phyloP scores from a whole-genome alignment of 2,329 filamentous ascomycete genomes.

The Stagonosporopsis vannaccii region DNA sequence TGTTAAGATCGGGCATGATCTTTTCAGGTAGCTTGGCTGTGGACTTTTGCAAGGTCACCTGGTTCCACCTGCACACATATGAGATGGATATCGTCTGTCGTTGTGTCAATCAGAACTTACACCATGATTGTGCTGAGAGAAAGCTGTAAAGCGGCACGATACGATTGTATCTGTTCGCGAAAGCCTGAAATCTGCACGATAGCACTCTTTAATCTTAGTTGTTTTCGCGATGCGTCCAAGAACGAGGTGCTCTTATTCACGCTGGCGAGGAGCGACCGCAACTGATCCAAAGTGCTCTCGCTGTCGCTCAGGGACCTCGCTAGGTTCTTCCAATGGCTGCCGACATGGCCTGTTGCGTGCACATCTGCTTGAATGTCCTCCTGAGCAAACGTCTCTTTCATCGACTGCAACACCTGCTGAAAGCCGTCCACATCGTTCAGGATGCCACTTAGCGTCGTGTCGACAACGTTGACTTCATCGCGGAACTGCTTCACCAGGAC shows the following conservation, averaged over 20 bases:
- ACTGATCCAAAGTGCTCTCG: constrained; percentile 23
- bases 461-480: constrained; percentile 28
- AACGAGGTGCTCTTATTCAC: constrained; percentile 28
- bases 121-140: constrained; percentile 34
- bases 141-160: constrained; percentile 31
- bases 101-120: constrained; percentile 20
- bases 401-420: constrained; percentile 29
- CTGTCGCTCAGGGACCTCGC: constrained; percentile 31
- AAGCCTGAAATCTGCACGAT: constrained; percentile 26
- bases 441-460: constrained; percentile 30
- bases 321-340: constrained; percentile 35
- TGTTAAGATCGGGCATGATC: constrained; percentile 32
- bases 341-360: constrained; percentile 29
- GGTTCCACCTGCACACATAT: constrained; percentile 26
- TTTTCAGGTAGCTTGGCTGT: constrained; percentile 29
- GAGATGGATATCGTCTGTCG: neutral
- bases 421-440: constrained; percentile 31
- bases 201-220: constrained; percentile 27
- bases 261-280: constrained; percentile 22
- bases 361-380: constrained; percentile 24
- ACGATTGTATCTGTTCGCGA: constrained; percentile 32
- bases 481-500: constrained; percentile 29
- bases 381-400: constrained; percentile 35
- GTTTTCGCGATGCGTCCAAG: constrained; percentile 29
- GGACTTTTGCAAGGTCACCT: constrained; percentile 31